Evolutionary conservation across 108 stramenopile genomes (phyloP), one percentile per base, ranked within the genome.

Genomic region (Fragilaria crotonensis): DNA sequence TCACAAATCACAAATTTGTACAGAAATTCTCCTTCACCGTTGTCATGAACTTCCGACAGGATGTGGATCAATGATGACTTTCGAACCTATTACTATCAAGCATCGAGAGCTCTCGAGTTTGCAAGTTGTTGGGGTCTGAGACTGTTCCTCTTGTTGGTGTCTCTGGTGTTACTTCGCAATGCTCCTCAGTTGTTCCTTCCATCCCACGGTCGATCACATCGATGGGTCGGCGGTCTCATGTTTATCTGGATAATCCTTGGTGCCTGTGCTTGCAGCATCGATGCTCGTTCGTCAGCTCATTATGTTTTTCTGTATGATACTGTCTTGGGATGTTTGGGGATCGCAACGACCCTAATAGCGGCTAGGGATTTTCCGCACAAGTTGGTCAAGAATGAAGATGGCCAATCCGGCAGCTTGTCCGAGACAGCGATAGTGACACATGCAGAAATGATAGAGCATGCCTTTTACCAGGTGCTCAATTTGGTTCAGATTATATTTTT

Each of bases 361-460:
- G 85, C 91, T 17, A 54, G 53, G 2, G 85, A 80, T 49, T 93
- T 93, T 66, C 85, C 85, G 2, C 81, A 85, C 54, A 62, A 55
- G 21, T 59, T 57, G 11, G 70, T 93, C 0, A 26, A 33, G 25
- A 89, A 86, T 59, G 59, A 30, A 5, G 41, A 63, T 0, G 75
- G 73, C 3, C 85, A 83, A 49, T 85, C 84, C 9, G 91, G 91
- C 11, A 84, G 85, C 22, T 61, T 93, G 28, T 76, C 83, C 17
- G 51, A 68, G 23, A 32, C 45, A 25, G 83, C 91, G 17, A 81
- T 83, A 30, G 87, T 93, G n/a, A 93, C 87, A 44, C 80, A 84
- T 31, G 49, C 64, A 9, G 91, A 93, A 71, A 93, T 93, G 91
- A 62, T 93, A 3, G 91, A 93, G 54, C 91, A 93, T 68, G 65